These are phyloP conservation scores for Diaporthe vexans DNA, from an alignment of 2,329 filamentous ascomycete genomes.

Conservation along the genomic window DNA sequence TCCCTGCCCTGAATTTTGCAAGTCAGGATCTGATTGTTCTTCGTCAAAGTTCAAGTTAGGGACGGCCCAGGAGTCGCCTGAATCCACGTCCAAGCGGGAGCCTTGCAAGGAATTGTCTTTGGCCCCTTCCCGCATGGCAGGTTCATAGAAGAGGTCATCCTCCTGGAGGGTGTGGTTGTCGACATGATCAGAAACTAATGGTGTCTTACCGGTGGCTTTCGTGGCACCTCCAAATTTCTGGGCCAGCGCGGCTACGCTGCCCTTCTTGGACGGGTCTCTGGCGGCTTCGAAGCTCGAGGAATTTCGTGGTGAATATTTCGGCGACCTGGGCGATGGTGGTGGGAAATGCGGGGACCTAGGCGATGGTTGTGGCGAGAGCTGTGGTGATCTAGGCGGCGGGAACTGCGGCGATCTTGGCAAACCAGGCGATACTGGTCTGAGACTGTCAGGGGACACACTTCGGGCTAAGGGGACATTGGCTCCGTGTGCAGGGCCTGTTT, in stretches of 20 bases:
- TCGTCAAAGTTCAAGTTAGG: conserved; percentile 37
- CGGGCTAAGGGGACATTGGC: conserved; percentile 30
- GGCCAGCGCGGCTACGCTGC: conserved; percentile 53
- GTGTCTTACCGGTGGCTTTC: conserved; percentile 54
- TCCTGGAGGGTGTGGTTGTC: conserved; percentile 56
- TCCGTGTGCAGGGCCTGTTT: conserved; percentile 10
- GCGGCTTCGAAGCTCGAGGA: conserved; percentile 26
- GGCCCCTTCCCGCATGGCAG: conserved; percentile 59
- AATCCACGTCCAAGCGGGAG: conserved; percentile 46
- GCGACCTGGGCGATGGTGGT: conserved; percentile 29
- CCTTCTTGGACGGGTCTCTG: conserved; percentile 40
- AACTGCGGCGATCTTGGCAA: conserved; percentile 23
- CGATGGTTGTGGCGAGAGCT: conserved; percentile 7
- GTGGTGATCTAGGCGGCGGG: conserved; percentile 42
- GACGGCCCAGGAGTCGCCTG: conserved; percentile 44
- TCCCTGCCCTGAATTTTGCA: conserved; percentile 34
- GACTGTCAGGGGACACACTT: not conserved
- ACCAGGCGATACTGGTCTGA: conserved; percentile 7
- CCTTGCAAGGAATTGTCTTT: conserved; percentile 53
- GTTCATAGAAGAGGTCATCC: conserved; percentile 62
- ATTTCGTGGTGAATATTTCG: conserved; percentile 2
- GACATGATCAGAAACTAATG: conserved; percentile 54
- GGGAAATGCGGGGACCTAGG: conserved; percentile 26
- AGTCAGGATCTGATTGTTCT: conserved; percentile 37
- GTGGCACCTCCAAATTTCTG: conserved; percentile 53